Conservation (phyloP, 1,284 basidiomycete genomes). For the Ceratobasidium sp. region DNA sequence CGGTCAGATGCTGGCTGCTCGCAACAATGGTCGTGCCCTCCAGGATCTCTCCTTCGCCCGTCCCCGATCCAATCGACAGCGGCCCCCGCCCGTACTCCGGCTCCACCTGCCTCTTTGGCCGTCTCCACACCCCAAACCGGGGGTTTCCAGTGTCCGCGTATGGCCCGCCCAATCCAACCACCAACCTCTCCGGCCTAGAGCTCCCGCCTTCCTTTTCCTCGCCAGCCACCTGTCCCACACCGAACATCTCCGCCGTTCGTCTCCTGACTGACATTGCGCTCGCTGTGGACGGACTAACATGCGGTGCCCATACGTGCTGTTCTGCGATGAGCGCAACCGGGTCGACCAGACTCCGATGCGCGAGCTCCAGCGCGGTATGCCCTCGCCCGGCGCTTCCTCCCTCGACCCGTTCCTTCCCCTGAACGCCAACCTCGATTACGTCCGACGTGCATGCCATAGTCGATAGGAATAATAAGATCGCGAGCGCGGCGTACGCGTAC, state of each 20-base stretch:
- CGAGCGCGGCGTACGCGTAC: conserved; percentile 31
- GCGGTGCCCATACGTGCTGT: conserved; percentile 34
- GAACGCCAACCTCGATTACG: not conserved
- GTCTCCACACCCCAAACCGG: conserved; percentile 35
- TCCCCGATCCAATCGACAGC: conserved; percentile 1
- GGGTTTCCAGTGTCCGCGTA: conserved; percentile 29
- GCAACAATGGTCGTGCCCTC: conserved; percentile 34
- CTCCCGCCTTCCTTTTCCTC: conserved; percentile 16
- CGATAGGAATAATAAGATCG: conserved; percentile 29
- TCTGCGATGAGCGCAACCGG: conserved; percentile 34
- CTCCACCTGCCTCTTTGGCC: conserved; percentile 21
- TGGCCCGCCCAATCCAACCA: conserved; percentile 34
- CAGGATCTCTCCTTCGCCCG: not conserved
- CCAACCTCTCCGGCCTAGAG: not conserved
- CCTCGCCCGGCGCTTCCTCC: not conserved
- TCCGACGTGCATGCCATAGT: conserved; percentile 28
- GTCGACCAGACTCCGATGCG: conserved; percentile 17
- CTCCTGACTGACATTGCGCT: conserved; percentile 25
- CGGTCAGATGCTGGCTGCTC: conserved; percentile 6
- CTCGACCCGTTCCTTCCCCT: not conserved
- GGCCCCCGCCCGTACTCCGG: conserved; percentile 2
- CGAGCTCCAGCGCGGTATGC: conserved; percentile 28
- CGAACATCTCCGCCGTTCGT: conserved; percentile 41
- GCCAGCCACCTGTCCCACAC: not conserved
- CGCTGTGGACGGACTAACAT: conserved; percentile 17